Conservation (phyloP, 371 early-diverging fungal species). For the Mortierella sp. region DNA sequence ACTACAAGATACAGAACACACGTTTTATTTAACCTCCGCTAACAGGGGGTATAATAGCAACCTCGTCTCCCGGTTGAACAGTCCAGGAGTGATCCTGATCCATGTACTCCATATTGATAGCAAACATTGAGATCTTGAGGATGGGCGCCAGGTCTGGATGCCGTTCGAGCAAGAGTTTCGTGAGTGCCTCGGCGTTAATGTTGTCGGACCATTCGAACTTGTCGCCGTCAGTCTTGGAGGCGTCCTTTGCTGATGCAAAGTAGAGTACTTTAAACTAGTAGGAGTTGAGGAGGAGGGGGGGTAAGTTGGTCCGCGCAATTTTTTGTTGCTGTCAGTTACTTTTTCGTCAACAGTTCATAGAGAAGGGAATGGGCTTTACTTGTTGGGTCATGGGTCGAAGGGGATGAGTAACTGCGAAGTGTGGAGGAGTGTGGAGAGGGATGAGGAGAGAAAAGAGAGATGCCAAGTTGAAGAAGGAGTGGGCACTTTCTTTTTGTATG, state of each 20-base stretch:
- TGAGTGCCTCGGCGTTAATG: slow-evolving; percentile 49
- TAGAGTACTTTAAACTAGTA: slow-evolving; percentile 64
- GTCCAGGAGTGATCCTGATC: slow-evolving; percentile 56
- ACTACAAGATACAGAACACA: too few species aligned
- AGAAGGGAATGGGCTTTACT: not conserved
- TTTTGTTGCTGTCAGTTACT: not conserved
- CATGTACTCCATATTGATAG: slow-evolving; percentile 80
- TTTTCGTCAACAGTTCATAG: too few species aligned
- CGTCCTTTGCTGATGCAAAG: slow-evolving; percentile 75
- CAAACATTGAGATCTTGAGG: slow-evolving; percentile 69
- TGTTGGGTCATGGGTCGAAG: slow-evolving; percentile 9
- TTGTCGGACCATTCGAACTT: slow-evolving; percentile 55
- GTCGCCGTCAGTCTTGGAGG: slow-evolving; percentile 62
- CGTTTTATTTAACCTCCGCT: slow-evolving; percentile 70
- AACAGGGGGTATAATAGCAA: slow-evolving; percentile 84
- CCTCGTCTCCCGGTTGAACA: slow-evolving; percentile 68
- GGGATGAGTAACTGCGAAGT: not conserved
- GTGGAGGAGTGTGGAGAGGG: not conserved
- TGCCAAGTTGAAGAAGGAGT: not conserved
- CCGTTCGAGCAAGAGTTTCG: slow-evolving; percentile 48
- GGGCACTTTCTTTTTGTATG: not conserved
- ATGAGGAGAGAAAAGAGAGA: not conserved
- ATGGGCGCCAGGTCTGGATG: slow-evolving; percentile 60
- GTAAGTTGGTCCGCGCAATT: not conserved
- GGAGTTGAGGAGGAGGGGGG: not conserved